These are phyloP conservation scores for Lycium barbarum DNA, from an alignment of 257 asterid species.

Conservation along the genomic window DNA sequence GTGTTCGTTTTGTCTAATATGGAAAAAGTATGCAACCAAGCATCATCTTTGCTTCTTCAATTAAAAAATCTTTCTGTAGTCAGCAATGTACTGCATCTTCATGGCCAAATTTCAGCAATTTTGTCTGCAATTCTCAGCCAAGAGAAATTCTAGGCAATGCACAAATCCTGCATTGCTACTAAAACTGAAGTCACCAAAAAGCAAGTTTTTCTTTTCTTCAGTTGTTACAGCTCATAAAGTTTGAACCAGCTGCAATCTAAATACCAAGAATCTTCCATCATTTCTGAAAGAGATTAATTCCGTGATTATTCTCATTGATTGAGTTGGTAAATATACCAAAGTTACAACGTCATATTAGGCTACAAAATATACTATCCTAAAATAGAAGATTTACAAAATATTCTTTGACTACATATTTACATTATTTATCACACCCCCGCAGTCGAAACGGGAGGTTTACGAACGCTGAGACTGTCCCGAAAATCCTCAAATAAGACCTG, in stretches of 20 bases:
- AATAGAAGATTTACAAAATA: no score
- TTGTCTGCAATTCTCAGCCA: constrained; percentile 24
- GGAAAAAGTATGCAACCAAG: neutral
- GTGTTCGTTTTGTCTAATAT: neutral
- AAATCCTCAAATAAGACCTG: no score
- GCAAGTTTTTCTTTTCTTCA: neutral
- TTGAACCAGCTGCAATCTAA: neutral
- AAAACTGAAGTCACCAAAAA: neutral
- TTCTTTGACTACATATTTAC: no score
- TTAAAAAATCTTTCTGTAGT: neutral
- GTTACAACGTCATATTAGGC: no score
- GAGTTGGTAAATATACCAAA: no score
- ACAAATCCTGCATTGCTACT: constrained; percentile 27
- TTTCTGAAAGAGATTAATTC: no score
- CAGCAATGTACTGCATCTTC: neutral
- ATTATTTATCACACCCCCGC: no score
- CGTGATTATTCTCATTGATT: no score
- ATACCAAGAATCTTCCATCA: neutral
- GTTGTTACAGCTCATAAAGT: neutral
- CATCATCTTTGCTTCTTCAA: neutral
- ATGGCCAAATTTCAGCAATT: constrained; percentile 33
- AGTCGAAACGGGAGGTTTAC: no score
- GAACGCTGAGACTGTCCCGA: no score
- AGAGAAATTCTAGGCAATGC: neutral
- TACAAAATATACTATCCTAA: no score